A percentile compares a stretch with the other conserved stretches of the same genome.
Conservation (phyloP, 2,329 filamentous ascomycete genomes). For the Nakataea oryzae region DNA sequence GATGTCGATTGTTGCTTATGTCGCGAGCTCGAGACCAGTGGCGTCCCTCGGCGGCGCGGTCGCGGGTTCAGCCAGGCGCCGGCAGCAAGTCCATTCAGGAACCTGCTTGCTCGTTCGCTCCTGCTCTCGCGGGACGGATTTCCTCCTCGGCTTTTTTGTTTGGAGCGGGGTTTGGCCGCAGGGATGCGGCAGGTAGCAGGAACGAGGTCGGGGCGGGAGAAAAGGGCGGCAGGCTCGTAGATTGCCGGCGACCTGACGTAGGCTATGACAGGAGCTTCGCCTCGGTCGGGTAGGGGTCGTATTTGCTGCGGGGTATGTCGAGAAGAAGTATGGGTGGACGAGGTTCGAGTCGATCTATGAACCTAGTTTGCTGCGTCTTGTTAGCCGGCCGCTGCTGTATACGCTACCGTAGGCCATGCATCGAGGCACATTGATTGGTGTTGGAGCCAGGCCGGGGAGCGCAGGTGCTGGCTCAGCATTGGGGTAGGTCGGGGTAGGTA, state of each 20-base stretch:
- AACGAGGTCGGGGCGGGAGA: neutral
- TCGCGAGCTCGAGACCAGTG: neutral
- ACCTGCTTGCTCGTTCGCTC: neutral
- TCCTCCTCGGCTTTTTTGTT: neutral
- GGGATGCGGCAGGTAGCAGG: neutral
- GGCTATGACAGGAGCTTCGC: neutral
- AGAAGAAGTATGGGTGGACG: neutral
- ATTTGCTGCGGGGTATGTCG: neutral
- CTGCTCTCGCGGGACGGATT: neutral
- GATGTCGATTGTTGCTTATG: neutral
- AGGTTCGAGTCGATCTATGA: neutral
- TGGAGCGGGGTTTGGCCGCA: neutral
- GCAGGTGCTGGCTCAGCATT: neutral
- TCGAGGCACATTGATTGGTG: too few relatives aligned
- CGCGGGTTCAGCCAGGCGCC: conserved; percentile 2
- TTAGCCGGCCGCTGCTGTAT: neutral
- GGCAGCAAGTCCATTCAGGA: conserved; percentile 1
- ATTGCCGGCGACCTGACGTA: neutral
- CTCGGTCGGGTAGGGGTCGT: neutral
- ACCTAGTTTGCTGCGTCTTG: neutral
- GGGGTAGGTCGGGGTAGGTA: too few relatives aligned
- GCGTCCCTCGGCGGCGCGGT: neutral
- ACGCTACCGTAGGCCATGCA: neutral
- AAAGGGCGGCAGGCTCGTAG: neutral
- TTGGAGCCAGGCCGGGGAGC: neutral